Conservation (phyloP, 371 early-diverging fungal species). For the Phascolomyces articulosus region DNA sequence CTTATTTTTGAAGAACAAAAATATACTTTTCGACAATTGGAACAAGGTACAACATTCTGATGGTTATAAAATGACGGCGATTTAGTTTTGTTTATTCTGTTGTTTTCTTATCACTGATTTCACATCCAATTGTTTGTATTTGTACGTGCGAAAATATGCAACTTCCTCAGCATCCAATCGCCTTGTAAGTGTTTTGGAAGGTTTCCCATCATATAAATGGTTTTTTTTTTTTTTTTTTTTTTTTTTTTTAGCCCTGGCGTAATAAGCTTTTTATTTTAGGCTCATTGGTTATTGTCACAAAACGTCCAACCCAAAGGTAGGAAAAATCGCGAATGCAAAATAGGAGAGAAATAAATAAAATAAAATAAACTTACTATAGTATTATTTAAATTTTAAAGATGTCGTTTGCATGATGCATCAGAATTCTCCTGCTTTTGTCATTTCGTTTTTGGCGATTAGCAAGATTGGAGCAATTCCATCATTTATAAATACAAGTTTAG, state of each 20-base stretch:
- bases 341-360: not conserved
- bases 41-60: constrained; percentile 26
- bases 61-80: too few species aligned
- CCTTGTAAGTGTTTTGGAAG: constrained; percentile 12
- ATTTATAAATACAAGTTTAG: constrained; percentile 34
- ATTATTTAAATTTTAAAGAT: constrained; percentile 19
- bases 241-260: too few species aligned
- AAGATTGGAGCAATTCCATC: constrained; percentile 38
- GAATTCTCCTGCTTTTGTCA: constrained; percentile 33
- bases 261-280: constrained; percentile 9
- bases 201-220: not conserved
- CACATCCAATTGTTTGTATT: too few species aligned
- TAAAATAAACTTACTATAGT: too few species aligned
- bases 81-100: too few species aligned
- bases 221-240: too few species aligned
- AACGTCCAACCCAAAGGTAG: constrained; percentile 28
- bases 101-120: too few species aligned
- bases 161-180: constrained; percentile 27
- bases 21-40: constrained; percentile 28
- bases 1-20: constrained; percentile 26
- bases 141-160: too few species aligned
- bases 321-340: too few species aligned
- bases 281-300: constrained; percentile 26
- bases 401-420: constrained; percentile 38
- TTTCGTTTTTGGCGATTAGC: constrained; percentile 25